Evolutionary conservation across 2,329 filamentous ascomycete genomes (phyloP).

Genomic region (Trichocomaceae sp.): DNA sequence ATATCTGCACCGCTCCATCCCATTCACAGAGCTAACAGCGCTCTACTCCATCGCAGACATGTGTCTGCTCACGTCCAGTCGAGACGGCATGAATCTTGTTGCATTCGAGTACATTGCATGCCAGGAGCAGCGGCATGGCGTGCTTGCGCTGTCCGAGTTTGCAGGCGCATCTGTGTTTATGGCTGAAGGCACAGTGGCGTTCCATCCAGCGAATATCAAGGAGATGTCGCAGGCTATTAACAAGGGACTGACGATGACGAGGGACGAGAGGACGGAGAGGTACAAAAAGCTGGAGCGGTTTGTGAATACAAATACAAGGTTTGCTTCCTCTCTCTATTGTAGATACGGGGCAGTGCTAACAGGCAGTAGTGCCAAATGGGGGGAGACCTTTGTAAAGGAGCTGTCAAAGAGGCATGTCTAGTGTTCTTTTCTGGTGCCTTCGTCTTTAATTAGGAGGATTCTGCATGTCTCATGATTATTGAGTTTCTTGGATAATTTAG

Average conservation of each 20-base stretch:
- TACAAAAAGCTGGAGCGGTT: constrained; percentile 82
- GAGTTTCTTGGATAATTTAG: neutral
- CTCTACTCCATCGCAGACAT: constrained; percentile 84
- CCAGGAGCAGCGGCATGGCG: constrained; percentile 76
- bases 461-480: too few species aligned
- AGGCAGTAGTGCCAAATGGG: constrained; percentile 10
- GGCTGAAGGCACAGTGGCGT: constrained; percentile 71
- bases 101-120: constrained; percentile 95
- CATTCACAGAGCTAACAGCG: constrained; percentile 89
- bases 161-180: constrained; percentile 89
- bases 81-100: constrained; percentile 96
- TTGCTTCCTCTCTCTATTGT: neutral
- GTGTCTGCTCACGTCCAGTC: constrained; percentile 79
- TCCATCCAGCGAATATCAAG: constrained; percentile 94
- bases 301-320: constrained; percentile 84
- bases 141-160: constrained; percentile 90
- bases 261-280: constrained; percentile 70
- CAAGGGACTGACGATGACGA: constrained; percentile 78
- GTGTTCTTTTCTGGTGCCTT: too few species aligned
- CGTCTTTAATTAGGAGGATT: too few species aligned
- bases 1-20: constrained; percentile 88
- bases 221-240: constrained; percentile 83
- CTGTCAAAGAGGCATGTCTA: constrained; percentile 7
- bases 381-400: constrained; percentile 10
- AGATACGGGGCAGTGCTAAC: neutral